Conservation (phyloP, 1,139 yeast species). For the Blastobotrys arbuscula region DNA sequence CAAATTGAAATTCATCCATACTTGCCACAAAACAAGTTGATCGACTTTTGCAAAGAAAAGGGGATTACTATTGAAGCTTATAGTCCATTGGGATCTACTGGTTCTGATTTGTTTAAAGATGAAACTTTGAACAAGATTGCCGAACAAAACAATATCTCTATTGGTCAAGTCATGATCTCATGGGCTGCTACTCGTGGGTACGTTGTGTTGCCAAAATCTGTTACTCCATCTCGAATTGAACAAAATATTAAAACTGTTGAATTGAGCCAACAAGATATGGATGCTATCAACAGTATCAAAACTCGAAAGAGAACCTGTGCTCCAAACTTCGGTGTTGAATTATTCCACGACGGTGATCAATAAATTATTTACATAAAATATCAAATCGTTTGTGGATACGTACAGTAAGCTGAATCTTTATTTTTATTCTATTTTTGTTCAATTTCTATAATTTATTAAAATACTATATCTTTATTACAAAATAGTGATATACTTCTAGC, state of each 20-base stretch:
- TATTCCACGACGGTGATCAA: slow-evolving; percentile 6
- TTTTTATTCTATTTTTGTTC: too few relatives aligned
- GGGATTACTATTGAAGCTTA: slow-evolving; percentile 64
- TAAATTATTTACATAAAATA: neutral
- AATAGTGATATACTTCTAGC: too few relatives aligned
- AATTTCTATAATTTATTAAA: too few relatives aligned
- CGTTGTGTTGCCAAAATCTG: slow-evolving; percentile 67
- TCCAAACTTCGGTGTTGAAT: neutral
- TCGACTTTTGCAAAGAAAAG: slow-evolving; percentile 47
- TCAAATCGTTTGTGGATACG: too few relatives aligned
- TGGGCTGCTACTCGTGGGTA: slow-evolving; percentile 68
- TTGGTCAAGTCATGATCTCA: slow-evolving; percentile 60
- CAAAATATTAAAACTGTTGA: slow-evolving; percentile 39
- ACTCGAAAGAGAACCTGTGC: slow-evolving; percentile 2
- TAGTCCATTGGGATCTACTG: slow-evolving; percentile 51
- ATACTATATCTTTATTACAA: too few relatives aligned
- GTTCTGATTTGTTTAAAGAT: slow-evolving; percentile 34
- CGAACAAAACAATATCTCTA: slow-evolving; percentile 44
- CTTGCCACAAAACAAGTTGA: slow-evolving; percentile 61
- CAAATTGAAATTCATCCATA: slow-evolving; percentile 77
- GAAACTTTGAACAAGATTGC: slow-evolving; percentile 48
- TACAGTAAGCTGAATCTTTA: too few relatives aligned
- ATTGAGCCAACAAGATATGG: slow-evolving; percentile 29
- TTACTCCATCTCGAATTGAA: slow-evolving; percentile 50
- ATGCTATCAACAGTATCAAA: slow-evolving; percentile 13